Evolutionary conservation across 352 stramenopile species (phyloP), one percentile per base, ranked within the genome.

Genomic region (Globisporangium camurandrum): DNA sequence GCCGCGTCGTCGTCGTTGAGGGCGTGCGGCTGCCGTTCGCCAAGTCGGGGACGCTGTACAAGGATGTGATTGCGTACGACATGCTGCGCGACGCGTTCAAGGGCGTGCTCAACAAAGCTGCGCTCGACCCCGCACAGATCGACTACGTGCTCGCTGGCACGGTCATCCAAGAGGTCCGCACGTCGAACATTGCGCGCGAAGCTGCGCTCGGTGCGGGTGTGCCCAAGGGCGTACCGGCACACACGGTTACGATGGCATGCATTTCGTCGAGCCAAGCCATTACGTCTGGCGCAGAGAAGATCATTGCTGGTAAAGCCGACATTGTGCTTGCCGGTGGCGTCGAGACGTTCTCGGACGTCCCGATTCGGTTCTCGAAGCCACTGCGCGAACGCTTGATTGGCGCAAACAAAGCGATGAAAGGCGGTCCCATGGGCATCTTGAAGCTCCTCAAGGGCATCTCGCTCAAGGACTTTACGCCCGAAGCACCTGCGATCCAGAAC

Each of bases 281-380:
- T 58, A 94, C 77, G 54, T 66, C 82, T 4, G 95, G 88, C 31
- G 93, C 92, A 0, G 91, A 98, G 66, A 98, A 98, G 73, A 99
- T 99, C 66, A 66, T 98, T 1, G 80, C 92, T 0, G 93, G 91
- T 20, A 85, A 97, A 45, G 95, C 95, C 1, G 90, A 98, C 49
- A 81, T 98, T n/a, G 83, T 99, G 34, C 64, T 99, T 42, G 93
- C 94, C 2, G 96, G 96, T 55, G 96, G 96, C 36, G 81, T 83
- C 5, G 96, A 99, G 71, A 99, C 96, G 19, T 98, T 99, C 65
- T 96, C 75, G 41, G 96, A 99, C 57, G 89, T 98, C 24, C 96
- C 96, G 5, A 99, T 99, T 62, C 89, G 95, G 37, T 96, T 96
- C 52, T 97, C 84, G 44, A 87, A 95, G 48, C 82, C 86, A 4